Evolutionary conservation across 768 basidiomycete genomes (phyloP).

Genomic region (Tylopilus balloui): DNA sequence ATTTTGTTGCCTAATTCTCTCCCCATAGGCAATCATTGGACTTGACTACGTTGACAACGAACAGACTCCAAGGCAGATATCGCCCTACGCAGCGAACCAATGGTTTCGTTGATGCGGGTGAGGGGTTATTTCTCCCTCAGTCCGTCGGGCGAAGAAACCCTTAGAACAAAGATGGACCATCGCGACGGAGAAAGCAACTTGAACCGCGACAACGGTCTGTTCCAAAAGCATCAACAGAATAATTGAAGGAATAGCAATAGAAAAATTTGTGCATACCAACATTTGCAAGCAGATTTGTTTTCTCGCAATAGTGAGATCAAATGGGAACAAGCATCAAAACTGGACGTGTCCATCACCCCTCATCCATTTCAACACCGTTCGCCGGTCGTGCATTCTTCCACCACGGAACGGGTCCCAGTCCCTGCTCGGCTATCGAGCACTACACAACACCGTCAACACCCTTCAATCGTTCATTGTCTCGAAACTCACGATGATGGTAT

Average conservation of each 20-base stretch:
- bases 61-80: not conserved
- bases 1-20: not conserved
- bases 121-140: not conserved
- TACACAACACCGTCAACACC: conserved; percentile 25
- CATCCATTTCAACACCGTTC: conserved; percentile 40
- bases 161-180: not conserved
- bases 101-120: not conserved
- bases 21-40: not conserved
- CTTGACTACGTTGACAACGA: not conserved
- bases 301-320: not conserved
- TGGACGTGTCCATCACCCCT: conserved; percentile 26
- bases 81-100: not conserved
- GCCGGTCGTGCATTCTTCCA: conserved; percentile 54
- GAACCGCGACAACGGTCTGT: not conserved
- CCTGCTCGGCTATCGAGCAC: conserved; percentile 83
- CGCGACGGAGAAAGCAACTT: not conserved
- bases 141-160: not conserved
- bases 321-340: not conserved
- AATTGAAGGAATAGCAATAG: not conserved
- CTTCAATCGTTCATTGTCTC: not conserved
- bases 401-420: conserved; percentile 72
- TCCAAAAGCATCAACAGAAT: not conserved
- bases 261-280: not conserved
- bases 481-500: conserved; percentile 59
- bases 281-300: not conserved